Percentiles rank a stretch among this genome's conserved stretches.
phyloP scores from a whole-genome alignment of 345 rosid species.

The Citrus sp. region DNA sequence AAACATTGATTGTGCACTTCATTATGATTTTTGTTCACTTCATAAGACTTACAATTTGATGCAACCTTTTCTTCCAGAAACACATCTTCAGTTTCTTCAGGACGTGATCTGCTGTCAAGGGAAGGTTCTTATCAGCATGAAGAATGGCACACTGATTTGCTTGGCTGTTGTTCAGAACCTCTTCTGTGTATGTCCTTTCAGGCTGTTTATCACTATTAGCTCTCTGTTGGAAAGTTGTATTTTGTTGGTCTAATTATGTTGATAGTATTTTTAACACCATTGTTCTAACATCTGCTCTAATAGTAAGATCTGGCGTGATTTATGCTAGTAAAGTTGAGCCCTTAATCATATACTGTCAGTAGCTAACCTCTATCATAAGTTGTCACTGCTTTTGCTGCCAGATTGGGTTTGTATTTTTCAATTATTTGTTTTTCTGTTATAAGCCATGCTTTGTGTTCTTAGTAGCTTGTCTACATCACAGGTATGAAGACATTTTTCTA shows the following conservation, averaged over 20 bases:
- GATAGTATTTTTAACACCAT: not conserved
- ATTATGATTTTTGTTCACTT: not conserved
- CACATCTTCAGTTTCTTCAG: conserved; percentile 66
- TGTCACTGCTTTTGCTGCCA: not conserved
- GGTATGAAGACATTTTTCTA: conserved; percentile 82
- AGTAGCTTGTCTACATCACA: conserved; percentile 25
- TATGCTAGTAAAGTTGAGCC: not conserved
- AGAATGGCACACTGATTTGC: conserved; percentile 94
- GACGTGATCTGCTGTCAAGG: conserved; percentile 62
- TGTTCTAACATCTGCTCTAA: not conserved
- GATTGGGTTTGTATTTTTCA: not conserved
- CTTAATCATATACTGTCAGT: not conserved
- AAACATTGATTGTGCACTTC: not conserved
- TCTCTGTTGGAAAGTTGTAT: not conserved
- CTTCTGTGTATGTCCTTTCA: conserved; percentile 60
- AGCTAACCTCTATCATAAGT: not conserved
- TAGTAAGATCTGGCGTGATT: not conserved
- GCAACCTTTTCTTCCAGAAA: conserved; percentile 49
- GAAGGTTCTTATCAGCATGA: conserved; percentile 51
- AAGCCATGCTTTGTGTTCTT: not conserved
- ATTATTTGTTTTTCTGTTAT: not conserved
- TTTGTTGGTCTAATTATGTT: not conserved
- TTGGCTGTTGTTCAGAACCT: conserved; percentile 96
- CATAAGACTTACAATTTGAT: conserved; percentile 18
- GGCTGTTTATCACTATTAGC: not conserved